A percentile compares a stretch with the other conserved stretches of the same genome.
These are phyloP conservation scores for Jimgerdemannia lactiflua DNA, from an alignment of 192 early-diverging fungal genomes.

Conservation along the genomic window DNA sequence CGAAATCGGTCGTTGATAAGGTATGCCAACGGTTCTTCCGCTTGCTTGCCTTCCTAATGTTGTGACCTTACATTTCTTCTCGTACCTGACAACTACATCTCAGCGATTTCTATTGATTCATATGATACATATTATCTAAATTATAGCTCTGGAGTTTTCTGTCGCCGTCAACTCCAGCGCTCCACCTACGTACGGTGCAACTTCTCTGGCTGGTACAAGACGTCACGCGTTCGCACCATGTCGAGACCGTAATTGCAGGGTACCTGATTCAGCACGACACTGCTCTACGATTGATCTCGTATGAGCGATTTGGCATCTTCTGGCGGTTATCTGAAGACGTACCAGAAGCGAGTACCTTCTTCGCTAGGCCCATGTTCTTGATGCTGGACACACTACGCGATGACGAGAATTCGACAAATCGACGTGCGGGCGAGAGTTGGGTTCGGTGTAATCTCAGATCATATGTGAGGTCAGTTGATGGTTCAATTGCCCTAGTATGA, in stretches of 20 bases:
- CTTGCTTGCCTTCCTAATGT: not conserved
- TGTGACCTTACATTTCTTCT: too few species aligned
- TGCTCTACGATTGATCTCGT: constrained; percentile 32
- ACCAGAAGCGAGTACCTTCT: constrained; percentile 38
- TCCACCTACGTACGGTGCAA: constrained; percentile 61
- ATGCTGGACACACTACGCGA: constrained; percentile 69
- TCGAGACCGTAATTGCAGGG: constrained; percentile 58
- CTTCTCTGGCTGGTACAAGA: constrained; percentile 64
- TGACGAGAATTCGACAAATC: constrained; percentile 44
- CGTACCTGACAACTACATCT: too few species aligned
- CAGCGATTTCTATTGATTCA: not conserved
- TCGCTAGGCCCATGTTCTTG: constrained; percentile 75
- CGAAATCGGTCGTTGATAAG: constrained; percentile 43
- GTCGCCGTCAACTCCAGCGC: constrained; percentile 41
- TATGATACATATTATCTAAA: too few species aligned
- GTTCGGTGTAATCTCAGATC: constrained; percentile 61
- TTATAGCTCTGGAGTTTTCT: constrained; percentile 65
- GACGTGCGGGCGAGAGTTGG: constrained; percentile 67
- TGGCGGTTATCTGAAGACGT: constrained; percentile 63
- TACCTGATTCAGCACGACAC: constrained; percentile 43
- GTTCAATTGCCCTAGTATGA: not conserved
- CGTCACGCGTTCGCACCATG: constrained; percentile 46
- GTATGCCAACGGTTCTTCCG: constrained; percentile 10
- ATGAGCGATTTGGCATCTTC: constrained; percentile 66
- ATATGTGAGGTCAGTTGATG: constrained; percentile 26